phyloP scores from a whole-genome alignment of 768 basidiomycete species.

The Cystobasidium ongulense region DNA sequence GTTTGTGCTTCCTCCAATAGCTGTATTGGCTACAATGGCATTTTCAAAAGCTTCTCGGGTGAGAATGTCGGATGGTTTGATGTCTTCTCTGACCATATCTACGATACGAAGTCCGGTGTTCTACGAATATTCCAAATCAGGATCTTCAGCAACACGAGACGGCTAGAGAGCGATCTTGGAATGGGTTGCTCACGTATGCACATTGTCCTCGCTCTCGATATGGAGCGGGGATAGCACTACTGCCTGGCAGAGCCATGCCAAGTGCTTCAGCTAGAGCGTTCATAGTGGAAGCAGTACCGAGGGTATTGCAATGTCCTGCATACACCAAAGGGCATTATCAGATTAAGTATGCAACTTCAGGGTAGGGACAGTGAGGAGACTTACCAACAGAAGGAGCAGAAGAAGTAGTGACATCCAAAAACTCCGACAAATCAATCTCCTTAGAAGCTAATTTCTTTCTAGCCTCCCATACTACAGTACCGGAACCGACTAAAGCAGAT shows the following conservation, averaged over 20 bases:
- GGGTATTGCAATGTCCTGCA: constrained; percentile 43
- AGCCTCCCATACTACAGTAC: constrained; percentile 43
- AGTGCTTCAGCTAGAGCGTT: constrained; percentile 45
- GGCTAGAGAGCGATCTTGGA: background rate
- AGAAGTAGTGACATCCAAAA: constrained; percentile 34
- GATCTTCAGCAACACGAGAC: background rate
- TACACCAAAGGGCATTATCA: background rate
- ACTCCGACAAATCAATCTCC: constrained; percentile 37
- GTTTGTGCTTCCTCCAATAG: constrained; percentile 81
- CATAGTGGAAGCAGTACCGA: constrained; percentile 45
- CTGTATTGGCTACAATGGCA: constrained; percentile 68
- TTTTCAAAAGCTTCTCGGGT: constrained; percentile 69
- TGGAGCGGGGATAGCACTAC: constrained; percentile 43
- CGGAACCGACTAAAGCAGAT: constrained; percentile 42
- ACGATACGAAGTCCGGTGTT: constrained; percentile 43
- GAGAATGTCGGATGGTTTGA: constrained; percentile 53
- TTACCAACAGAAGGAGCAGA: constrained; percentile 40
- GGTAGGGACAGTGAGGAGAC: constrained; percentile 33
- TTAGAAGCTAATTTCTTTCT: constrained; percentile 40
- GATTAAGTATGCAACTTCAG: too few relatives aligned
- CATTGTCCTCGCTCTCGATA: constrained; percentile 45
- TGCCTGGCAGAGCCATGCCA: constrained; percentile 45
- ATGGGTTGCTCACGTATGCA: constrained; percentile 37
- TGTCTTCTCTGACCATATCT: constrained; percentile 43
- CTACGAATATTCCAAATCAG: background rate